Evolutionary conservation across 2,329 filamentous ascomycete genomes (phyloP), one percentile per base, ranked within the genome.

Genomic region (Westerdykella aurantiaca): DNA sequence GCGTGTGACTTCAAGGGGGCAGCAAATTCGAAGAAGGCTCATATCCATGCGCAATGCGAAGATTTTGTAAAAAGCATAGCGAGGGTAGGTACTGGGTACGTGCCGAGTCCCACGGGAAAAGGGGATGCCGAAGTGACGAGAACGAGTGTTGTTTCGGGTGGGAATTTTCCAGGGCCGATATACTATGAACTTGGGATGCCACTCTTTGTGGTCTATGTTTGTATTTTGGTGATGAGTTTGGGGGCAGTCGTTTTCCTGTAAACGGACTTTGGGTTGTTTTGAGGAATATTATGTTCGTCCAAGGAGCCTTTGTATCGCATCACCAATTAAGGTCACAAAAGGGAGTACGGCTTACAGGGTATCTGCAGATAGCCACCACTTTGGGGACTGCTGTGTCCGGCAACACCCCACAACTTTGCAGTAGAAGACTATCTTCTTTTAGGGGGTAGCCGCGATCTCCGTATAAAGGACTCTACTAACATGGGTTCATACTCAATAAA

Each of bases 1-100:
- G 83, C 86, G 10, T 93, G 87, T 64, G 75, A 81, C 71, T 90
- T 89, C 67, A 71, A 74, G 34, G 84, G 86, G 49, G 69, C 80
- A 55, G 86, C 83, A 40, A 71, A 72, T 39, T 70, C 75, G 18
- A 77, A 78, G 64, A 67, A 72, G 44, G 59, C 72, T 14, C 68
- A 70, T 17, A 70, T 76, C 3, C 60, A 62, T 17, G 69, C 70
- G 16, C 68, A 65, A 38, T 91, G 87, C 75, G 63, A 69, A 35
- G 57, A 69, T 34, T 70, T 83, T 45, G 69, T 91, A 41, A 68
- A 71, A 18, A 75, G 80, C 43, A 85, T 85, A 41, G 83, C 81
- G 49, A 72, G 78, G 12, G 74, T 72, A 47, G 80, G 79, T 16
- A 76, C 74, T 17, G 78, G 78, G 29, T 71, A 64, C 17, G 78